Base-by-base conservation (phyloP, 2,329 filamentous ascomycete genomes). In the Stenocarpella maydis region DNA sequence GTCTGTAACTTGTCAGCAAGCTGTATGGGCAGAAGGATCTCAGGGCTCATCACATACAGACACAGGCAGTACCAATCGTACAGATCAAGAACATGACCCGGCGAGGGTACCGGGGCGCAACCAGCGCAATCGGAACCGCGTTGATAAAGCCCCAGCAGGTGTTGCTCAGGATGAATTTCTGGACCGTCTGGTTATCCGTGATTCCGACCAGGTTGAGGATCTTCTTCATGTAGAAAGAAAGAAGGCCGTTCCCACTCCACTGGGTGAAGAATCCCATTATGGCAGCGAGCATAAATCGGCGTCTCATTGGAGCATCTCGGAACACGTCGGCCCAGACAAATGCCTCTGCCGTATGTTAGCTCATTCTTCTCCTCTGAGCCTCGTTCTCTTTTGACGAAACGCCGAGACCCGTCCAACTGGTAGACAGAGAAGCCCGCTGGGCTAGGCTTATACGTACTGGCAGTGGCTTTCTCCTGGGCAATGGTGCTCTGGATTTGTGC, bases 401-500 rank as follows among this genome's bases (percentile, higher is more conserved):
- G 2, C 37, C 53, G 14, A 17, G 9, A 19, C 4, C 7, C 49
- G 1, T 74, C 86, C 1, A 81, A 80, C 76, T 86, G 10, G 31
- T 28, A 17, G 3, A 47, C 7, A 31, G 19, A 19, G 21, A 2
- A 17, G 1, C 6, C 24, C 17, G 19, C 5, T 75, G 43, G 43
- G 21, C 19, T 47, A 10, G 28, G 26, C 26, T 34, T 4, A 24
- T 49, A 63, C 58, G 14, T 76, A 31, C 82, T 77, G 1, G 83
- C 81, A 49, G 83, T 80, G 21, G 83, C 79, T 65, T 82, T 82
- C 28, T 85, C 84, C 28, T 82, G 78, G 54, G 80, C 79, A 50
- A 87, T 82, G 26, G 85, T 83, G 71, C 85, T 83, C 64, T 85
- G 81, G 75, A 88, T 88, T 74, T 89, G 84, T 19, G 84, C 84